Evolutionary conservation across 805 yeast species (phyloP).

Genomic region (Kodamaea restingae): DNA sequence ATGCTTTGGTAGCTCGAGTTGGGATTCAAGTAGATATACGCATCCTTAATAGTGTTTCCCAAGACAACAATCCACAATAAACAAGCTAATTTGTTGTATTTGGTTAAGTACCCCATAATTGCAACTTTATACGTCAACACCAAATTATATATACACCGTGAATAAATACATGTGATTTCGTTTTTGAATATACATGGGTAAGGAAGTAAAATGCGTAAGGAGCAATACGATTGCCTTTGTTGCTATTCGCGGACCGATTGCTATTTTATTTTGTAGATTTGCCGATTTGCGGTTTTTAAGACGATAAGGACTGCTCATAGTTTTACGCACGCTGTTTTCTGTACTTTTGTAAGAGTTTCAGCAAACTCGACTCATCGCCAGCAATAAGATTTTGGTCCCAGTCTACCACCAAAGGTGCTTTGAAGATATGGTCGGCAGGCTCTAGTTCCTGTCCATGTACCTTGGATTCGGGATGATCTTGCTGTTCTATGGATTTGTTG

Average conservation of each 20-base stretch:
- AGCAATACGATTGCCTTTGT: background rate
- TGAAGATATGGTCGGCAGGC: slow-evolving; percentile 32
- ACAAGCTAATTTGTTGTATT: slow-evolving; percentile 17
- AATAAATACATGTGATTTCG: slow-evolving; percentile 1
- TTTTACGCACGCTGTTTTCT: background rate
- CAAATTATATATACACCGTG: background rate
- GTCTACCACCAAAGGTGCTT: slow-evolving; percentile 41
- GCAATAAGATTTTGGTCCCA: slow-evolving; percentile 45
- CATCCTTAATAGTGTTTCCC: slow-evolving; percentile 11
- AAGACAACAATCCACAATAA: slow-evolving; percentile 19
- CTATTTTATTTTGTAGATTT: background rate
- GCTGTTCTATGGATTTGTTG: slow-evolving; percentile 14
- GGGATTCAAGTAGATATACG: slow-evolving; percentile 7
- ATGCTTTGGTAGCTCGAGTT: background rate
- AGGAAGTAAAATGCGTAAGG: no score
- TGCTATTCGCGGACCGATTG: background rate
- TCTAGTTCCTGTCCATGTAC: slow-evolving; percentile 22
- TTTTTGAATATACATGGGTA: background rate
- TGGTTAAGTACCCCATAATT: slow-evolving; percentile 10
- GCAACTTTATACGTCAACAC: background rate
- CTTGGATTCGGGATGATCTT: slow-evolving; percentile 15
- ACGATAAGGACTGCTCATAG: background rate
- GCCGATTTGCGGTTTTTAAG: background rate
- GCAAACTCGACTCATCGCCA: slow-evolving; percentile 31
- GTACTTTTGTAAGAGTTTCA: slow-evolving; percentile 29